Evolutionary conservation across 1,139 yeast species (phyloP).

Genomic region (Schwanniomyces etchellsii): DNA sequence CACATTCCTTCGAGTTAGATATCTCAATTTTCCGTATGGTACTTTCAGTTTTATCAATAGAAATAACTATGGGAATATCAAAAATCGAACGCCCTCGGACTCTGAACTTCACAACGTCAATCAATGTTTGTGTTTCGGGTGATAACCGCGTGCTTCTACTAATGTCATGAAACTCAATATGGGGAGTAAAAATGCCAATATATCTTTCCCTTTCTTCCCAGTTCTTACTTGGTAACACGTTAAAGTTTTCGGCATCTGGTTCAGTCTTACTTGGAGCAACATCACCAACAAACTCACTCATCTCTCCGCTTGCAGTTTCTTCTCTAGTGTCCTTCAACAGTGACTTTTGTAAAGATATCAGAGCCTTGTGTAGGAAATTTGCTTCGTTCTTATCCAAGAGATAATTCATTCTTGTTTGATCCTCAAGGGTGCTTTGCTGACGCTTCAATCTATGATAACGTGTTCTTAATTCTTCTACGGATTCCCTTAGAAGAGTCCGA

Average conservation of each 20-base stretch:
- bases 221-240: slow-evolving; percentile 32
- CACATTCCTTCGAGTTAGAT: slow-evolving; percentile 4
- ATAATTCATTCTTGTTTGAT: neutral
- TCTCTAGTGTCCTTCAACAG: slow-evolving; percentile 9
- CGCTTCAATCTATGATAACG: neutral
- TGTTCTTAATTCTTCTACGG: slow-evolving; percentile 14
- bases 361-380: neutral
- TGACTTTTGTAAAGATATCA: neutral
- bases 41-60: slow-evolving; percentile 14
- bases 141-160: neutral
- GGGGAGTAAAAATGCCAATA: slow-evolving; percentile 23
- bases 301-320: neutral
- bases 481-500: slow-evolving; percentile 13
- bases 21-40: slow-evolving; percentile 11
- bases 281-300: too few relatives aligned
- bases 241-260: slow-evolving; percentile 17
- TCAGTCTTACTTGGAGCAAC: too few relatives aligned
- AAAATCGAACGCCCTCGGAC: neutral
- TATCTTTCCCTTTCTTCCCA: slow-evolving; percentile 26
- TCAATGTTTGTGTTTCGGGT: neutral
- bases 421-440: neutral
- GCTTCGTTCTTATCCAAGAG: neutral
- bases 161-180: slow-evolving; percentile 17
- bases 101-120: neutral
- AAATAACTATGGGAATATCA: slow-evolving; percentile 13